phyloP scores from a whole-genome alignment of 1,284 basidiomycete species.

The Fomitopsis schrenkii region DNA sequence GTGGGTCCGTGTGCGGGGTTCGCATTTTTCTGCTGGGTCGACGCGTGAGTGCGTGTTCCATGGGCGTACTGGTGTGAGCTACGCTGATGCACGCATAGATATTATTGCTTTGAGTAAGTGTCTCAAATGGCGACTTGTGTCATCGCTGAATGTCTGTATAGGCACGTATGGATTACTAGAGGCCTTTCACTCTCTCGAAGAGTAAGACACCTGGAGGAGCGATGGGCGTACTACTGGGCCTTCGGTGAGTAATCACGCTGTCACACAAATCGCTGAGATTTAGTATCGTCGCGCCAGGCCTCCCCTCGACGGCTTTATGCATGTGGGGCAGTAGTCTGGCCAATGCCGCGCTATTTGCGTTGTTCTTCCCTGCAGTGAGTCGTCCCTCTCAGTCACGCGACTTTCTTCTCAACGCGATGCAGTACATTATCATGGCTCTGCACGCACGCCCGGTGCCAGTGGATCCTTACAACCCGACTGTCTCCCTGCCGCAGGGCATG shows the following conservation, averaged over 20 bases:
- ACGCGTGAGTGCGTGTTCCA: slow-evolving; percentile 56
- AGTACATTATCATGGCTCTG: slow-evolving; percentile 81
- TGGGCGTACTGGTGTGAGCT: background rate
- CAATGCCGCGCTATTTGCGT: slow-evolving; percentile 73
- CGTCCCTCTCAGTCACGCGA: slow-evolving; percentile 3
- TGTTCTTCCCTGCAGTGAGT: slow-evolving; percentile 68
- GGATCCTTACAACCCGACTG: slow-evolving; percentile 65
- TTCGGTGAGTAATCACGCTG: slow-evolving; percentile 50
- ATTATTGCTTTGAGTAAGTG: slow-evolving; percentile 84
- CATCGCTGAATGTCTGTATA: slow-evolving; percentile 22
- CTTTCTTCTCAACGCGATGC: background rate
- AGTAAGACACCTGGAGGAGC: slow-evolving; percentile 74
- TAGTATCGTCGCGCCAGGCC: slow-evolving; percentile 32
- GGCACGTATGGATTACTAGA: slow-evolving; percentile 75
- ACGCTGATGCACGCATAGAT: slow-evolving; percentile 39
- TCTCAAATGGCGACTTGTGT: too few relatives aligned
- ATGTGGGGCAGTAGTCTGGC: slow-evolving; percentile 69
- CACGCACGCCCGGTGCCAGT: slow-evolving; percentile 60
- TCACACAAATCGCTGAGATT: background rate
- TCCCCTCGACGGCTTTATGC: slow-evolving; percentile 65
- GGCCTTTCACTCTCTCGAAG: slow-evolving; percentile 64
- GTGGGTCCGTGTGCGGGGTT: slow-evolving; percentile 59
- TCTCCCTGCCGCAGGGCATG: slow-evolving; percentile 21
- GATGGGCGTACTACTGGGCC: slow-evolving; percentile 82
- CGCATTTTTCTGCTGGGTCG: slow-evolving; percentile 76